Evolutionary conservation across 2,329 filamentous ascomycete species (phyloP).

Genomic region (Cadophora malorum): DNA sequence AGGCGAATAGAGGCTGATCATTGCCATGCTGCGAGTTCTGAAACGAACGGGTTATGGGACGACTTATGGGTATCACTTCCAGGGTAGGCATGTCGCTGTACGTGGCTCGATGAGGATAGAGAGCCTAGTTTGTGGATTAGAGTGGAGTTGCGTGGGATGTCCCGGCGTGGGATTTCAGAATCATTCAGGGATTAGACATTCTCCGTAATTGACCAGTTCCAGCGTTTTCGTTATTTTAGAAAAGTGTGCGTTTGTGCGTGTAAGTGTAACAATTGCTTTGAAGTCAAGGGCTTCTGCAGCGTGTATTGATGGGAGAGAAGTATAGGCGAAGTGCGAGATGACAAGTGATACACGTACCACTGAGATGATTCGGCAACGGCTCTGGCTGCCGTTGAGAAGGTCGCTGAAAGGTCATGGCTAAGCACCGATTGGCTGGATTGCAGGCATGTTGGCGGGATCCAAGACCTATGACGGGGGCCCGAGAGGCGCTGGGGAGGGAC

Average conservation of each 20-base stretch:
- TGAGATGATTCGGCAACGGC: constrained; percentile 22
- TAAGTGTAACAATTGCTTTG: neutral
- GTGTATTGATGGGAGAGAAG: constrained; percentile 15
- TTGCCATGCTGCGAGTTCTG: constrained; percentile 26
- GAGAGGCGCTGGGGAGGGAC: constrained; percentile 17
- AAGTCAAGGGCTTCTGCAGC: constrained; percentile 10
- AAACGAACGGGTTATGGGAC: constrained; percentile 28
- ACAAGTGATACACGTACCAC: constrained; percentile 23
- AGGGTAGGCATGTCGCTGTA: constrained; percentile 18
- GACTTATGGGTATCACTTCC: constrained; percentile 14
- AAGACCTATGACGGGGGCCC: constrained; percentile 30
- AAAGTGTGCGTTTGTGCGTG: neutral
- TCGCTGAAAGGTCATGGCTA: constrained; percentile 16
- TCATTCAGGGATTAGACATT: neutral
- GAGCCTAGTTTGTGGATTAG: constrained; percentile 16
- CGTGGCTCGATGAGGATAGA: constrained; percentile 18
- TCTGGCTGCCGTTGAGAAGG: constrained; percentile 26
- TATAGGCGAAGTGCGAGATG: constrained; percentile 22
- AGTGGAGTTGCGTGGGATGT: constrained; percentile 7
- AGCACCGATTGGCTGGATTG: constrained; percentile 28
- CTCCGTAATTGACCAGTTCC: neutral
- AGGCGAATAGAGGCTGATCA: constrained; percentile 24
- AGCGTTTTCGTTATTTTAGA: neutral
- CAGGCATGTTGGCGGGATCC: constrained; percentile 27
- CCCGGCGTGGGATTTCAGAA: constrained; percentile 16